Percentiles rank a stretch among this genome's conserved stretches.
Conservation (phyloP, 2,329 filamentous ascomycete genomes). For the Talaromyces amestolkiae region DNA sequence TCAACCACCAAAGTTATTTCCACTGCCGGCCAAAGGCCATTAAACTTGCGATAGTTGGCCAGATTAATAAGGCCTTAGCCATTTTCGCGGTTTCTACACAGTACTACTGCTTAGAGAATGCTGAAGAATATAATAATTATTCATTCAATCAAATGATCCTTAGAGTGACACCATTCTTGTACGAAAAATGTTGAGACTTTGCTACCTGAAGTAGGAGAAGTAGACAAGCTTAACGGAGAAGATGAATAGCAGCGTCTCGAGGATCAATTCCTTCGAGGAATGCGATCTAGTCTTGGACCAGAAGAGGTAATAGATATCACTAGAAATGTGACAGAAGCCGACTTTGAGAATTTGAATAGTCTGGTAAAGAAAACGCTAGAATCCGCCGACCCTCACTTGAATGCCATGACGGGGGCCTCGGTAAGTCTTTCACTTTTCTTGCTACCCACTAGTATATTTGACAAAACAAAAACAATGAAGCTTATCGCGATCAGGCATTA, state of each 20-base stretch:
- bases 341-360: slow-evolving; percentile 6
- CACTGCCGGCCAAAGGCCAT: background rate
- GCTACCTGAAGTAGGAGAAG: background rate
- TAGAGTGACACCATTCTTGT: slow-evolving; percentile 2
- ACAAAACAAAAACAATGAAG: background rate
- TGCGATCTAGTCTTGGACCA: background rate
- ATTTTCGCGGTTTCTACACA: background rate
- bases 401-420: slow-evolving; percentile 4
- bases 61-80: background rate
- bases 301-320: background rate
- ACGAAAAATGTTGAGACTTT: background rate
- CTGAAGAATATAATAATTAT: background rate
- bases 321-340: background rate
- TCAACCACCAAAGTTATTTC: background rate
- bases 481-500: slow-evolving; percentile 8
- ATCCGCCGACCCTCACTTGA: background rate
- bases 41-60: slow-evolving; percentile 13
- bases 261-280: background rate
- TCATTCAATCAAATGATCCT: background rate
- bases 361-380: slow-evolving; percentile 7
- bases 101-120: background rate
- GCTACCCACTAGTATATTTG: too few relatives aligned
- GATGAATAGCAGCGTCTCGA: slow-evolving; percentile 2
- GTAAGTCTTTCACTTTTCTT: too few relatives aligned
- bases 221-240: background rate